Evolutionary conservation across 768 basidiomycete genomes (phyloP).

Genomic region (Scleroderma bovista): DNA sequence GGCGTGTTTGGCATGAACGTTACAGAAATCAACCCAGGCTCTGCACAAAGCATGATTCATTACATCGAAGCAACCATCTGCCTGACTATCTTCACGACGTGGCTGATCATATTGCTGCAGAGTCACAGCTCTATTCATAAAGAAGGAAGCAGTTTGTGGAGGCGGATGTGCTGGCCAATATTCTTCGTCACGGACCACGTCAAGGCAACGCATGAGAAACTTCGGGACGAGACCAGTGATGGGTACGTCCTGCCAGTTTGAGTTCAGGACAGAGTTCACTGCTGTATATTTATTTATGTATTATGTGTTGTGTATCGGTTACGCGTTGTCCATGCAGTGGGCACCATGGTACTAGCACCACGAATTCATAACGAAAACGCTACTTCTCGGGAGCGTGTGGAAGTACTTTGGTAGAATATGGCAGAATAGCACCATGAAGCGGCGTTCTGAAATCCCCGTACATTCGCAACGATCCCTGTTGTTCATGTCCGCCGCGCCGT

Average conservation of each 20-base stretch:
- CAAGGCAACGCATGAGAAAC: background rate
- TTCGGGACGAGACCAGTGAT: background rate
- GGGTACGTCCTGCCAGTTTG: background rate
- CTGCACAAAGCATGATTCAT: constrained; percentile 27
- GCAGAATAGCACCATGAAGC: no score
- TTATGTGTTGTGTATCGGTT: background rate
- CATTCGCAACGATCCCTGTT: no score
- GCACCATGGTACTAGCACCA: no score
- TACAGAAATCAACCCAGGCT: constrained; percentile 22
- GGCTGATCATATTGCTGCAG: constrained; percentile 53
- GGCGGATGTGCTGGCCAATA: constrained; percentile 19
- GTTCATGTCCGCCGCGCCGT: no score
- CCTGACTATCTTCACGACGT: constrained; percentile 46
- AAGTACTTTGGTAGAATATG: no score
- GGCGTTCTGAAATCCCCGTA: no score
- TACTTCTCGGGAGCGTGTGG: no score
- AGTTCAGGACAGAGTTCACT: background rate
- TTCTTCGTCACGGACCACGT: constrained; percentile 1
- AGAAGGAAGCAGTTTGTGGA: constrained; percentile 3
- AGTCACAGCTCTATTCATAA: constrained; percentile 9
- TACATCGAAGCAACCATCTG: constrained; percentile 37
- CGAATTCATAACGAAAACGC: no score
- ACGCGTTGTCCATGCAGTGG: no score
- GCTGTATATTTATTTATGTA: background rate
- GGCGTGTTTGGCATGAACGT: constrained; percentile 24